These are phyloP conservation scores for Chrysopogon serrulatus DNA, from an alignment of 176 grass and related monocot species.

Conservation along the genomic window DNA sequence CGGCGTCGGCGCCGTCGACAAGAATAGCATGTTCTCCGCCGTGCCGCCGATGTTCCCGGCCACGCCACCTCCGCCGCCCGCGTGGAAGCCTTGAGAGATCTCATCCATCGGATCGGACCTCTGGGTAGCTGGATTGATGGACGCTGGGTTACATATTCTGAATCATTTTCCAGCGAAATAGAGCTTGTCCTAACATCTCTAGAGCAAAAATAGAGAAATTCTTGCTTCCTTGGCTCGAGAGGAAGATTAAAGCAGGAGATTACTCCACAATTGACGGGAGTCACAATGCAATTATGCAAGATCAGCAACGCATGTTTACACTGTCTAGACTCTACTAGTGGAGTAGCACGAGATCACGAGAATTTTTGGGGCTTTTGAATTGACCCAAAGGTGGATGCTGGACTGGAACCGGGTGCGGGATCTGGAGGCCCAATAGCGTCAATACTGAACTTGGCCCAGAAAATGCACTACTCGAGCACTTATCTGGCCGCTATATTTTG, in stretches of 20 bases:
- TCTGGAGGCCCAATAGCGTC: neutral
- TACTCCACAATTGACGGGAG: neutral
- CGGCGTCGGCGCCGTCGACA: slow-evolving; percentile 64
- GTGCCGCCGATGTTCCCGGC: slow-evolving; percentile 67
- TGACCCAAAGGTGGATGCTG: neutral
- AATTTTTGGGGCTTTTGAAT: neutral
- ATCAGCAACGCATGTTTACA: neutral
- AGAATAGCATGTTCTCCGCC: slow-evolving; percentile 91
- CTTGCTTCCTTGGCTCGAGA: neutral
- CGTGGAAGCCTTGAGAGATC: slow-evolving; percentile 66
- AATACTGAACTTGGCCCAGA: neutral
- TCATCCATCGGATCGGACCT: neutral
- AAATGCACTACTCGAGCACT: neutral
- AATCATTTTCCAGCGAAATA: neutral
- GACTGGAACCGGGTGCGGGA: neutral
- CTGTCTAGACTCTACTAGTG: too few relatives aligned
- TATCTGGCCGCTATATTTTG: neutral
- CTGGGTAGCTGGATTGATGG: neutral
- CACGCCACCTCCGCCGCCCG: slow-evolving; percentile 65
- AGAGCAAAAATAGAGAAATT: neutral
- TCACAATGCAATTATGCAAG: neutral
- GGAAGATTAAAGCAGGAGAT: neutral
- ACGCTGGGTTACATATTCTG: neutral
- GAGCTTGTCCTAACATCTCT: neutral
- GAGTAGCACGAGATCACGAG: neutral